Evolutionary conservation across 768 basidiomycete species (phyloP), one percentile per base, ranked within the genome.

Genomic region (Holtermanniella nyarrowii): DNA sequence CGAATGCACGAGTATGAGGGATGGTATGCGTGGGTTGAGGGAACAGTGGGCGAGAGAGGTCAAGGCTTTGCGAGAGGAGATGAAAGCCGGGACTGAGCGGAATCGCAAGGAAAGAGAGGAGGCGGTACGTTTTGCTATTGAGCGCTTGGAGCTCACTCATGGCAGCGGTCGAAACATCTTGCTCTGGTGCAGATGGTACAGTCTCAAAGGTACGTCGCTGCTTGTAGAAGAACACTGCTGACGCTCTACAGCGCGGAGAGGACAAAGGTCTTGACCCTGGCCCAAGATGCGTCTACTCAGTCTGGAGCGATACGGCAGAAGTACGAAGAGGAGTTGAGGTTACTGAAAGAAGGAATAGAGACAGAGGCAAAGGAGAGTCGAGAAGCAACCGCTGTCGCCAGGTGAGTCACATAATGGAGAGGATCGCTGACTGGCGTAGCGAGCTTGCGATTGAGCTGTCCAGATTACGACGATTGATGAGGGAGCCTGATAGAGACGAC

Each of bases 11-110:
- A 53, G 63, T 55, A 50, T 74, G 54, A 23, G 69, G 52, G 60
- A 75, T 37, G 56, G 72, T 52, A 31, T 74, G 53, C 45, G 60
- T 53, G 54, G 62, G 50, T 21, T 70, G 58, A 52, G 63, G 46
- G 63, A 69, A 52, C 53, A 58, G 39, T 59, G 64, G 64, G 49
- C 60, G 48, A 53, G 67, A 52, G 63, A 64, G 48, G 50, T 68
- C 39, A 63, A 61, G 53, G 44, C 51, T 37, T 54, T 66, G 4
- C 39, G 52, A 42, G 62, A 55, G 23, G 58, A 62, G 51, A 53
- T 55, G 59, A 61, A 52, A 42, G 52, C 44, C 10, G 59, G 49
- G 11, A 53, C 57, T 26, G 65, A 68, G 31, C 50, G 45, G 41
- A 58, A 52, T 4, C 52, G 46, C 47, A 52, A 55, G 42, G 67